phyloP scores from a whole-genome alignment of 345 rosid genomes.

The Gossypium mustelinum region DNA sequence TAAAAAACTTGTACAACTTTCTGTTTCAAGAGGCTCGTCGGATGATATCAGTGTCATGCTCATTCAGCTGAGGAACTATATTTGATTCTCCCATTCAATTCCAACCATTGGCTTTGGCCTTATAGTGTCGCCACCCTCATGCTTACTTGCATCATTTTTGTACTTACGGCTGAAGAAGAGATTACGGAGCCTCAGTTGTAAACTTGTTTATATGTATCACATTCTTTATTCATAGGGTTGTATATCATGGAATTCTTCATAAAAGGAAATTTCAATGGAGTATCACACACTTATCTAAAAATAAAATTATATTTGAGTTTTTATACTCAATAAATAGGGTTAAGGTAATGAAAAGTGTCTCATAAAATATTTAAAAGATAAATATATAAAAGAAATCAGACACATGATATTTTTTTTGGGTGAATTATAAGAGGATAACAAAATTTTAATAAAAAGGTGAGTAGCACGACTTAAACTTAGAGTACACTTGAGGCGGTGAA shows the following conservation, averaged over 20 bases:
- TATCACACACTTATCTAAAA: too few species aligned
- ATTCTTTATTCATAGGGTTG: not conserved
- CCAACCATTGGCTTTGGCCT: not conserved
- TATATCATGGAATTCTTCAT: not conserved
- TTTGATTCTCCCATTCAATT: slow-evolving; percentile 9
- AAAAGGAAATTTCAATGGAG: too few species aligned
- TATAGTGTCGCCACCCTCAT: not conserved
- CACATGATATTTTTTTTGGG: too few species aligned
- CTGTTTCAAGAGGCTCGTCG: slow-evolving; percentile 57
- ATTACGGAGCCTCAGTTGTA: not conserved
- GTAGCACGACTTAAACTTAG: rapidly evolving
- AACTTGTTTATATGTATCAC: not conserved
- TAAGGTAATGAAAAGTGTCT: too few species aligned
- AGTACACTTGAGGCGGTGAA: too few species aligned
- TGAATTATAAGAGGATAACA: too few species aligned
- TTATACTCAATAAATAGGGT: too few species aligned
- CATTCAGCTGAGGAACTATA: slow-evolving; percentile 38
- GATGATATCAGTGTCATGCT: slow-evolving; percentile 77
- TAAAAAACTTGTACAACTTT: slow-evolving; percentile 58
- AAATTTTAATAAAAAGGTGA: too few species aligned
- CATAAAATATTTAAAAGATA: too few species aligned
- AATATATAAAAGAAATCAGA: too few species aligned
- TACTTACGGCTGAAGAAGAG: not conserved
- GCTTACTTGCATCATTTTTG: not conserved
- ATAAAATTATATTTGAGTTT: too few species aligned